Evolutionary conservation across 805 yeast species (phyloP), one percentile per base, ranked within the genome.

Genomic region (Saccharomycopsis fermentans): DNA sequence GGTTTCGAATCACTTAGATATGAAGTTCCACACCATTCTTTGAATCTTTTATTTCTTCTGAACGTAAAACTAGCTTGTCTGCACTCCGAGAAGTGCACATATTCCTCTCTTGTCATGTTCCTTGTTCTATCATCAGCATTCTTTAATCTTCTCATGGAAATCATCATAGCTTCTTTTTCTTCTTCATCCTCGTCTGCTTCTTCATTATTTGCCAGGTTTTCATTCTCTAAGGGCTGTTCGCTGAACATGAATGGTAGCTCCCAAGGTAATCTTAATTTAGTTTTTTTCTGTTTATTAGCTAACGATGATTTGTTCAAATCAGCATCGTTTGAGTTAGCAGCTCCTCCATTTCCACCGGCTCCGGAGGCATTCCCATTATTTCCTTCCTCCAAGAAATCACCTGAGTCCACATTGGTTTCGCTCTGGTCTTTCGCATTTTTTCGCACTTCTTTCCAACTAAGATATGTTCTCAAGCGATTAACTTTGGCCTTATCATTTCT

Each of bases 41-140:
- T 80, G 69, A 94, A 94, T 67, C 97, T 75, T 69, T 90, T 90
- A n/a, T 87, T 87, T 69, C 94, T 94, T 65, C 97, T 79, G 67
- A 90, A 94, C 0, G 99, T 94, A 70, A 94, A 94, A 60, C 95
- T 85, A 1, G 98, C 98, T 70, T 94, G 99, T 62, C 99, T 81
- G 72, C 99, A 94, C 68, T 94, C 99, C 12, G 96, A 88, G 97
- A 98, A 94, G 69, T 94, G 99, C 17, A 91, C 99, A 67, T 94
- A 94, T 69, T 94, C 99, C 66, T 94, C 97, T 67, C 84, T 86
- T 0, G 99, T 94, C 99, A 94, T 94, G 64, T 86, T 80, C 63
- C 77, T 81, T 0, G 99, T 94, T 62, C 99, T 78, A 55, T 94
- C 97, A 71, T 94, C 99, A 3, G 97, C 97, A 71, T 82, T 84